These are phyloP conservation scores for Anethum foeniculum DNA, from an alignment of 140 eudicot species.

Conservation along the genomic window DNA sequence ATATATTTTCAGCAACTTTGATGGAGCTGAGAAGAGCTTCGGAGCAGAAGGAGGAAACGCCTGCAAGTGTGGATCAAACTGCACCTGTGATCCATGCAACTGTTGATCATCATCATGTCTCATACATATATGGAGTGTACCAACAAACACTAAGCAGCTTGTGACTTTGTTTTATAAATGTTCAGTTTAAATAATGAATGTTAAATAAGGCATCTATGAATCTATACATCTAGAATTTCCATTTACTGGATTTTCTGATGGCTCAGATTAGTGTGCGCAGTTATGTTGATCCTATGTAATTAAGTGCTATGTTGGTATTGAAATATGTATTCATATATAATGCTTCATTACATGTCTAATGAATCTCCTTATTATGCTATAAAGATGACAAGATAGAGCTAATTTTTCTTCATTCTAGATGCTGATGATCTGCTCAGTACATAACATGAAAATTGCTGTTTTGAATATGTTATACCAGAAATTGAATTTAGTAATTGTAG, in stretches of 20 bases:
- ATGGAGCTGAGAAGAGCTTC: constrained; percentile 41
- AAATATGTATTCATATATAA: not conserved
- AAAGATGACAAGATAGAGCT: not conserved
- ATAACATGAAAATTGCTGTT: no score
- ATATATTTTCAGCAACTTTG: constrained; percentile 24
- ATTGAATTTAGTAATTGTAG: no score
- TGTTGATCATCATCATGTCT: constrained; percentile 18
- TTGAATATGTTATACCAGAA: no score
- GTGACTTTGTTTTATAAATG: not conserved
- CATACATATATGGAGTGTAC: not conserved
- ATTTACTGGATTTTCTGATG: not conserved
- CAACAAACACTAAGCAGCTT: constrained; percentile 4
- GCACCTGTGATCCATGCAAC: constrained; percentile 45
- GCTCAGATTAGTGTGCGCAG: not conserved
- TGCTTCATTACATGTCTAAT: not conserved
- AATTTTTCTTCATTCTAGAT: no score
- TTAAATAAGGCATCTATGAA: not conserved
- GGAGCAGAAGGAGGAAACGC: constrained; percentile 39
- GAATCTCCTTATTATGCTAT: not conserved
- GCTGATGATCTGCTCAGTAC: no score
- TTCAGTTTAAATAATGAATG: not conserved
- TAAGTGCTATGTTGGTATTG: constrained; percentile 2
- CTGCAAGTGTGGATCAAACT: constrained; percentile 49
- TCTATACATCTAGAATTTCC: not conserved
- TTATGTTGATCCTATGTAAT: not conserved